Conservation (phyloP, 441 rosid genomes). For the Oxalis stricta region DNA sequence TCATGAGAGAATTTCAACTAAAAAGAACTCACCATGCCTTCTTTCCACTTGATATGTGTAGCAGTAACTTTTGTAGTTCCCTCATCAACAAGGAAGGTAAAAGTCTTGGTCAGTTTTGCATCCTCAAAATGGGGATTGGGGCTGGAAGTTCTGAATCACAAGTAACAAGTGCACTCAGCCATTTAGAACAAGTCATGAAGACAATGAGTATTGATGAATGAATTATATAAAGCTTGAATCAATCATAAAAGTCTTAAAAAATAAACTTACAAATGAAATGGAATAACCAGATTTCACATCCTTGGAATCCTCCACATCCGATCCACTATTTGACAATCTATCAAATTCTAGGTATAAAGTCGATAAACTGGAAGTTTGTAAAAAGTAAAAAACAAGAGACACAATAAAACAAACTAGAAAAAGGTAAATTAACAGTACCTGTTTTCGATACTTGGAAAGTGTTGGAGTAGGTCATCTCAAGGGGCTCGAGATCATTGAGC, state of each 20-base stretch:
- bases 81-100: slow-evolving; percentile 80
- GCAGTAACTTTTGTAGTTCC: slow-evolving; percentile 70
- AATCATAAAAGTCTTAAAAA: background rate
- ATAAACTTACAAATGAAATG: slow-evolving; percentile 67
- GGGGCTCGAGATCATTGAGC: no score
- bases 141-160: slow-evolving; percentile 49
- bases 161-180: background rate
- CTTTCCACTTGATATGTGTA: slow-evolving; percentile 86
- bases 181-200: background rate
- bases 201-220: background rate
- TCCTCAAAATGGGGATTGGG: slow-evolving; percentile 85
- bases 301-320: slow-evolving; percentile 90
- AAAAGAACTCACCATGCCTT: slow-evolving; percentile 50
- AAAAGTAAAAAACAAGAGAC: no score
- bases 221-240: background rate
- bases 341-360: no score
- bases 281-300: slow-evolving; percentile 93
- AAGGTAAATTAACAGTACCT: no score
- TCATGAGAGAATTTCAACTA: no score
- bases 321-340: no score
- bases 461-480: no score
- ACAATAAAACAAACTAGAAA: no score
- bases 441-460: no score
- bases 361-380: no score
- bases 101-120: slow-evolving; percentile 61